Conservation (phyloP, 805 yeast species). For the Tanozyma kutaoensis region DNA sequence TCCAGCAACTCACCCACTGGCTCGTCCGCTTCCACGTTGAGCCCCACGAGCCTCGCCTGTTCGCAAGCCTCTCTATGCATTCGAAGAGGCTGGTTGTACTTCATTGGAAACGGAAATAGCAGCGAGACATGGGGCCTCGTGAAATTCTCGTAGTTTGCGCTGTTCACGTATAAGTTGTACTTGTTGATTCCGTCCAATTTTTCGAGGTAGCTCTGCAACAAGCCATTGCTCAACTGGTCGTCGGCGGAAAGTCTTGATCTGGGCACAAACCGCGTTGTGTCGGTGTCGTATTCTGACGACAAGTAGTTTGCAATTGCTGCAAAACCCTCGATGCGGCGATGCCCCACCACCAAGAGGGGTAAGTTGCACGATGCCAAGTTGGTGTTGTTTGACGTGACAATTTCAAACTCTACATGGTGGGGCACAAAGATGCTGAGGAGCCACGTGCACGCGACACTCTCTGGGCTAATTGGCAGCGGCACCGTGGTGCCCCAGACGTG, state of each 20-base stretch:
- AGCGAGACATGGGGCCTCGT: too few relatives aligned
- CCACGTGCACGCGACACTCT: constrained; percentile 35
- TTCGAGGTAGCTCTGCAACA: constrained; percentile 27
- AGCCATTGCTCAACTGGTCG: constrained; percentile 26
- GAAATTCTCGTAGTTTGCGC: constrained; percentile 44
- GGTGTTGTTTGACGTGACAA: constrained; percentile 48
- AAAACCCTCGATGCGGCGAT: constrained; percentile 24
- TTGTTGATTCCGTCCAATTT: constrained; percentile 34
- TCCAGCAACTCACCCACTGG: constrained; percentile 28
- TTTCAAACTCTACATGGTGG: constrained; percentile 7
- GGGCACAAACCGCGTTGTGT: constrained; percentile 3
- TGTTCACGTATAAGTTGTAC: constrained; percentile 44
- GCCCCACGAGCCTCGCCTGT: constrained; percentile 17
- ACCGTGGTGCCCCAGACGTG: constrained; percentile 35
- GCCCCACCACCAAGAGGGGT: constrained; percentile 29
- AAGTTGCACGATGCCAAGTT: constrained; percentile 36
- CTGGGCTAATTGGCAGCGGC: constrained; percentile 38
- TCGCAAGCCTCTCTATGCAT: constrained; percentile 24
- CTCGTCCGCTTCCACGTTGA: constrained; percentile 10
- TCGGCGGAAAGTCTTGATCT: constrained; percentile 4
- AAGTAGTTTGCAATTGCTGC: constrained; percentile 20
- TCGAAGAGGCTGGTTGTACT: constrained; percentile 51
- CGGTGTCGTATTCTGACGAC: constrained; percentile 4
- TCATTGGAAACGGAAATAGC: constrained; percentile 61
- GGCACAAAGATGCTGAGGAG: constrained; percentile 14